Evolutionary conservation across 108 stramenopile species (phyloP).

Genomic region (Phaeodactylum tricornutum): DNA sequence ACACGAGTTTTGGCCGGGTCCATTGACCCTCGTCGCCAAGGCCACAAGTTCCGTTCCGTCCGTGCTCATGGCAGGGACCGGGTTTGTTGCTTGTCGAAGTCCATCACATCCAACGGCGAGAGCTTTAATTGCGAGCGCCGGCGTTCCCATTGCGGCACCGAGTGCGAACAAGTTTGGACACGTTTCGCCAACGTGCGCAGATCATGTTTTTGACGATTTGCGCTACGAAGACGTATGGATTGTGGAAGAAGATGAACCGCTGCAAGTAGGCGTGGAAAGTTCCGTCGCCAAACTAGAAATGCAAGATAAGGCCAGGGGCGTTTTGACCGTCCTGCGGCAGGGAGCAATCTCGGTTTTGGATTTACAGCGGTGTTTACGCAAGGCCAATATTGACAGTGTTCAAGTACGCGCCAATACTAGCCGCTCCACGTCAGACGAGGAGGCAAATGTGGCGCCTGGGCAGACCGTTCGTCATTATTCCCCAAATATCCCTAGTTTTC

Average conservation of each 20-base stretch:
- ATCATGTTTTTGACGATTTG: constrained; percentile 94
- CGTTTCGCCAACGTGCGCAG: constrained; percentile 87
- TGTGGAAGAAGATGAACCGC: constrained; percentile 31
- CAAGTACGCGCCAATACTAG: constrained; percentile 22
- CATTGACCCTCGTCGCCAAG: constrained; percentile 81
- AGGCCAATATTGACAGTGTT: constrained; percentile 21
- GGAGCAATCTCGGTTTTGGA: constrained; percentile 61
- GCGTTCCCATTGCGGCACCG: constrained; percentile 96
- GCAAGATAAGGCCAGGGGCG: no score
- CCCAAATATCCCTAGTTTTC: constrained; percentile 81
- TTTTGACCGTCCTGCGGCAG: constrained; percentile 56
- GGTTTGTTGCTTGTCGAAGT: constrained; percentile 93
- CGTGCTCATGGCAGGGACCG: constrained; percentile 86
- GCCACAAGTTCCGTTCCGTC: constrained; percentile 60
- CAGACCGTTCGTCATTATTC: constrained; percentile 94
- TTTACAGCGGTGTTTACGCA: constrained; percentile 31
- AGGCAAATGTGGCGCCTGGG: constrained; percentile 79
- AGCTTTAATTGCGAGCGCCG: constrained; percentile 58
- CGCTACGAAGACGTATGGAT: constrained; percentile 77
- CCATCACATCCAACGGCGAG: constrained; percentile 86
- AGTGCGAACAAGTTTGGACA: constrained; percentile 98
- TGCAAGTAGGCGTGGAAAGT: constrained; percentile 71
- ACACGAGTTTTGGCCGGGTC: constrained; percentile 87
- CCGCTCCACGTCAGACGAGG: constrained; percentile 34
- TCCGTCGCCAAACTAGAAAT: constrained; percentile 77